Conservation (phyloP, 2,329 filamentous ascomycete species). For the Cladosporium sp. region DNA sequence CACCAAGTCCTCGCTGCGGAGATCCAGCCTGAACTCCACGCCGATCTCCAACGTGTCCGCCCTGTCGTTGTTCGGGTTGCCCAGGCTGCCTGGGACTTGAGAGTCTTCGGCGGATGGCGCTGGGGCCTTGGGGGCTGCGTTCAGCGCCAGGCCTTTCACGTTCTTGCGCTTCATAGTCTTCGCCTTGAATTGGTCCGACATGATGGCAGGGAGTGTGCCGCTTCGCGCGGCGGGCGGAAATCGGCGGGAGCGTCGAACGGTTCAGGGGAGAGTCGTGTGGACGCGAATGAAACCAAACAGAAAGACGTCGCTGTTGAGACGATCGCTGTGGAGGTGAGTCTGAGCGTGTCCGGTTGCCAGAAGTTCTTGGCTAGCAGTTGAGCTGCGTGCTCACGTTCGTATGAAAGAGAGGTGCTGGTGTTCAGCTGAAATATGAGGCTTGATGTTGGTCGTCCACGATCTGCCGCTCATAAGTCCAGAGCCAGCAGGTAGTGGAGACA, state of each 20-base stretch:
- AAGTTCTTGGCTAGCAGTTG: not conserved
- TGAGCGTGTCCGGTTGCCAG: too few species aligned
- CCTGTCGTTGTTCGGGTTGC: slow-evolving; percentile 51
- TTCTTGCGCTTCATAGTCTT: slow-evolving; percentile 98
- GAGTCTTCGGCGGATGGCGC: slow-evolving; percentile 67
- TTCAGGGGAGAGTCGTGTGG: not conserved
- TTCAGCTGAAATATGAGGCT: too few species aligned
- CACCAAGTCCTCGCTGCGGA: slow-evolving; percentile 85
- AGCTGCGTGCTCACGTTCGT: slow-evolving; percentile 1
- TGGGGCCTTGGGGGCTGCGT: slow-evolving; percentile 63
- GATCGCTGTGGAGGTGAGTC: not conserved
- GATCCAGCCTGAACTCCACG: slow-evolving; percentile 90
- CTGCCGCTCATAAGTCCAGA: too few species aligned
- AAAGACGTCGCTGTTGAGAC: not conserved
- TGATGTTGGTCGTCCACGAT: too few species aligned
- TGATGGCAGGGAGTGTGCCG: slow-evolving; percentile 16
- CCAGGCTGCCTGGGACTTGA: slow-evolving; percentile 54
- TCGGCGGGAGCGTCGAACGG: not conserved
- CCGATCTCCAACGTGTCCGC: slow-evolving; percentile 84
- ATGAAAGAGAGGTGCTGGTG: too few species aligned
- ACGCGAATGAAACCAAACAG: not conserved
- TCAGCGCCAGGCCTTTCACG: slow-evolving; percentile 89
- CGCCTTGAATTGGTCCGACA: slow-evolving; percentile 57
- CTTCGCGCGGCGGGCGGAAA: slow-evolving; percentile 2
- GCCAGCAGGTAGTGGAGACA: too few species aligned